A percentile compares a stretch with the other conserved stretches of the same genome.
Evolutionary conservation across 83 land plant species (phyloP).

Genomic region (Larix sibirica): DNA sequence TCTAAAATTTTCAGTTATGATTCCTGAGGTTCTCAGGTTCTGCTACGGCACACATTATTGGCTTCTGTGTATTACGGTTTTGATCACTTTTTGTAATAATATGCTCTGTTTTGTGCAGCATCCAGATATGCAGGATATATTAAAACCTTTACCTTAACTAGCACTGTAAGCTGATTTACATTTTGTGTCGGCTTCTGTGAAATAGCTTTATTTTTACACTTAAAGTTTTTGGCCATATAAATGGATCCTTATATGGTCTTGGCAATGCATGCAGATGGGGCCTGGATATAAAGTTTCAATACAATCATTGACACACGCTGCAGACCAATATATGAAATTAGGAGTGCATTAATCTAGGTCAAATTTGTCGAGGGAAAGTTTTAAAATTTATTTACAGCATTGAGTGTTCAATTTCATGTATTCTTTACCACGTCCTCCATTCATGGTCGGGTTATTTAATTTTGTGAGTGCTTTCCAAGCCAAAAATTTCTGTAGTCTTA

Average conservation of each 20-base stretch:
- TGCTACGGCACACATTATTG: neutral
- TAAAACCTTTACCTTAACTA: conserved; percentile 49
- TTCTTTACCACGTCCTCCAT: too few species aligned
- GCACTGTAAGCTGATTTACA: conserved; percentile 50
- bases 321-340: conserved; percentile 68
- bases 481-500: too few species aligned
- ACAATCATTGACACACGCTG: conserved; percentile 72
- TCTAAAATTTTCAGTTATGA: neutral
- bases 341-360: too few species aligned
- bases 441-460: too few species aligned
- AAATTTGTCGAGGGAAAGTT: too few species aligned
- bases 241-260: conserved; percentile 8
- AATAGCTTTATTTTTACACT: conserved; percentile 13
- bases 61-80: neutral
- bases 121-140: conserved; percentile 77
- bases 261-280: conserved; percentile 73
- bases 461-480: too few species aligned
- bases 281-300: conserved; percentile 83
- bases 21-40: neutral
- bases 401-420: too few species aligned
- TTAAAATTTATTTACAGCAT: too few species aligned
- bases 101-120: conserved; percentile 36
- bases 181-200: conserved; percentile 6
- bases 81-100: conserved; percentile 2
- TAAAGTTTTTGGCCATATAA: conserved; percentile 10